Evolutionary conservation across 1,284 basidiomycete genomes (phyloP), one percentile per base, ranked within the genome.

Genomic region (Moesziomyces antarcticus): DNA sequence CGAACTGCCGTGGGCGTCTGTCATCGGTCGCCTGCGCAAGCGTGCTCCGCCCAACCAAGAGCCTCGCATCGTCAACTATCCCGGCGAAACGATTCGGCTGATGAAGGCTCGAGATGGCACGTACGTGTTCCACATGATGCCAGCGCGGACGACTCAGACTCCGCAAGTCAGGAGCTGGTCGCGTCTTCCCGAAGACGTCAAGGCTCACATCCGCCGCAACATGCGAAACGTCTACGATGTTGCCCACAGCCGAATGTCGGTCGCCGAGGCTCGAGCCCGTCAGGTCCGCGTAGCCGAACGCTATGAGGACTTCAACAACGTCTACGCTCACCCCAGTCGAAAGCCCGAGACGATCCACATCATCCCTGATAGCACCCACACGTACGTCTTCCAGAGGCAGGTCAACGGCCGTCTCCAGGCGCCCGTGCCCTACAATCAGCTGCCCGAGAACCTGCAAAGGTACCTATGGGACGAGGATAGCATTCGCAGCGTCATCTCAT

Each of bases 31-130:
- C 14, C 37, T 40, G 11, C 37, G 37, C 16, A 40, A 40, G 37
- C 37, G 37, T 21, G 43, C 43, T 44, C 21, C 43, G 14, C 43
- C 37, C 35, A 35, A 14, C 37, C 16, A 40, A 40, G 37, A 16
- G 37, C 6, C 14, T 40, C 13, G 37, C 16, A 6, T 16, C 37
- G 18, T 44, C 43, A 7, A 44, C 16, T 21, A 20, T 4, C 43
- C 22, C 6, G 20, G 22, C 43, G 13, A 62, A 16, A 40, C 44
- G n/a, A 43, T 61, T 41, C 25, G 30, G 16, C 20, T 59, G 3
- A 18, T 40, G 3, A 22, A 42, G 18, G 21, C 24, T 3, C 27
- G 16, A 9, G 33, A 33, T 56, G 55, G 55, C 16, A 20, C 3
- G 46, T 57, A 44, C 33, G 13, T 37, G 5, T 57, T 24, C 37